Percentiles rank a stretch among this genome's conserved stretches.
These are phyloP conservation scores for Puccinia hordei DNA, from an alignment of 1,284 basidiomycete species.

Conservation along the genomic window DNA sequence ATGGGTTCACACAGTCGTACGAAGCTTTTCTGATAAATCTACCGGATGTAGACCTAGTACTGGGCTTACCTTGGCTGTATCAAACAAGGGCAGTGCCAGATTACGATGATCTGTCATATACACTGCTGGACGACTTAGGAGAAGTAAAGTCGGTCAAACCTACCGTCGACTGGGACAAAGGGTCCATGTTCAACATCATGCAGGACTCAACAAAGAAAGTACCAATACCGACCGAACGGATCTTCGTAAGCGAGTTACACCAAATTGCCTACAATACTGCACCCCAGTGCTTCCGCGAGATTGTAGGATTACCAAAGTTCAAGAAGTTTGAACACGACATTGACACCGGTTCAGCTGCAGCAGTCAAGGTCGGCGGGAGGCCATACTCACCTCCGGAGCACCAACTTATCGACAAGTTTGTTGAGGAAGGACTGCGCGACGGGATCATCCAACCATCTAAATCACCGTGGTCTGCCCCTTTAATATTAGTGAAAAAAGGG, in stretches of 20 bases:
- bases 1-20: neutral
- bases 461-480: slow-evolving; percentile 9
- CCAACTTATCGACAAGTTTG: slow-evolving; percentile 15
- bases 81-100: neutral
- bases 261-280: neutral
- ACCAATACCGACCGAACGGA: neutral
- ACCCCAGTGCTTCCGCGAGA: neutral
- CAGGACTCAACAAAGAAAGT: no score
- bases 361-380: neutral
- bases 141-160: neutral
- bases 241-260: neutral
- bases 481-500: neutral
- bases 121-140: neutral
- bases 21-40: neutral
- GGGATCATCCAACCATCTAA: slow-evolving; percentile 6
- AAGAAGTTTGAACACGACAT: slow-evolving; percentile 1
- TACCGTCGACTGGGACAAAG: neutral
- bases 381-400: slow-evolving; percentile 14
- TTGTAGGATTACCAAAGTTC: neutral
- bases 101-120: neutral
- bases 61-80: slow-evolving; percentile 11
- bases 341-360: neutral
- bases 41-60: neutral
- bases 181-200: no score
- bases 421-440: neutral